Percentiles rank a stretch among this genome's conserved stretches.
Conservation (phyloP, 208 protist genomes). For the Lotmaria passim region DNA sequence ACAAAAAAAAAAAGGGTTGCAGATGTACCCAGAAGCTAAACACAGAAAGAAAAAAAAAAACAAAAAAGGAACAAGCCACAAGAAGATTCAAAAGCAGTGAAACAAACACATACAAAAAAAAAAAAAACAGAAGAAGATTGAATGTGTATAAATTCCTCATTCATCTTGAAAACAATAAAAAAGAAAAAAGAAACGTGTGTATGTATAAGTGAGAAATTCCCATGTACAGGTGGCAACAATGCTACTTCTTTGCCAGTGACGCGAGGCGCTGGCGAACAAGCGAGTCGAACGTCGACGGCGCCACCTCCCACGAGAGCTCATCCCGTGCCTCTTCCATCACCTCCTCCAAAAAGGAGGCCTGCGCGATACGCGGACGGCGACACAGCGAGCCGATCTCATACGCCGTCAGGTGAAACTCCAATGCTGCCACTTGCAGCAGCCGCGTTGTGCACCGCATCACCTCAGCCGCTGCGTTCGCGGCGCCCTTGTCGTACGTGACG, state of each 20-base stretch:
- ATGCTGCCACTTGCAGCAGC: constrained; percentile 57
- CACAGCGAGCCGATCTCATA: constrained; percentile 56
- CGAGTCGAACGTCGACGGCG: constrained; percentile 30
- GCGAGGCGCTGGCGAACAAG: constrained; percentile 27
- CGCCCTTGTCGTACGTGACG: constrained; percentile 31
- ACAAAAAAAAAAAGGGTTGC: background rate
- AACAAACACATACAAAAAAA: constrained; percentile 13
- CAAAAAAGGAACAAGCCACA: background rate
- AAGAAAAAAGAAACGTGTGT: constrained; percentile 13
- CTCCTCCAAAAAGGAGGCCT: constrained; percentile 55
- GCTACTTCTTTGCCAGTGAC: background rate
- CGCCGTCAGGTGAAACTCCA: constrained; percentile 50
- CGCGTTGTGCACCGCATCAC: constrained; percentile 55
- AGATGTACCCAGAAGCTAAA: constrained; percentile 19
- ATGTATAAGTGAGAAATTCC: background rate
- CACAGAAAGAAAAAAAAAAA: constrained; percentile 10
- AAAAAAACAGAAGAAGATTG: constrained; percentile 11
- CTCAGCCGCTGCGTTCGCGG: constrained; percentile 47
- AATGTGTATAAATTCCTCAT: background rate
- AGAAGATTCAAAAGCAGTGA: constrained; percentile 6
- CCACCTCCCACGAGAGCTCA: constrained; percentile 45
- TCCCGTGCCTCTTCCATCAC: constrained; percentile 52
- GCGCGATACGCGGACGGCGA: constrained; percentile 44
- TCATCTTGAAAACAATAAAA: background rate
- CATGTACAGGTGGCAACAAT: background rate